These are phyloP conservation scores for Thelonectria discophora DNA, from an alignment of 2,329 filamentous ascomycete genomes.

Conservation along the genomic window DNA sequence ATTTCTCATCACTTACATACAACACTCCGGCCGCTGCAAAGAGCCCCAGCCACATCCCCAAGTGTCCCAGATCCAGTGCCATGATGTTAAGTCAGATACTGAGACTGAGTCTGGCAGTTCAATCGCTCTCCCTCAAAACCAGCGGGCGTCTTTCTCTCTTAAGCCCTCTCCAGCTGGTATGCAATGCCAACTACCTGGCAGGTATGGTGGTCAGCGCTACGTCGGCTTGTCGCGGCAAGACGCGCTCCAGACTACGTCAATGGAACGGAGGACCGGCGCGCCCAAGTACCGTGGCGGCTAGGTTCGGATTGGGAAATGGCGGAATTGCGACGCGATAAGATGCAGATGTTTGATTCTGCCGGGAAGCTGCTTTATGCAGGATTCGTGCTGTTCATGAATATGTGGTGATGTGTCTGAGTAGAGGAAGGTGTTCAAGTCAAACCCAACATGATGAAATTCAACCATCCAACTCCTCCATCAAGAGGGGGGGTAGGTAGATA, in stretches of 20 bases:
- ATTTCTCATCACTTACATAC: slow-evolving; percentile 51
- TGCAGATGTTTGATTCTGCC: no score
- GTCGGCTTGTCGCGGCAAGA: slow-evolving; percentile 44
- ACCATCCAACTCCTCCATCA: no score
- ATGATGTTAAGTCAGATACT: slow-evolving; percentile 33
- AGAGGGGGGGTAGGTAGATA: neutral
- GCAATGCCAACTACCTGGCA: no score
- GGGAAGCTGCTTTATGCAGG: no score
- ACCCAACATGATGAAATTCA: no score
- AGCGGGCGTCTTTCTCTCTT: neutral
- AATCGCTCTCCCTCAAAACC: neutral
- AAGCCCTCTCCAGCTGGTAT: neutral
- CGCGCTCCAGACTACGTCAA: slow-evolving; percentile 22
- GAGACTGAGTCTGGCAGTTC: neutral
- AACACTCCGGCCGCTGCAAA: slow-evolving; percentile 47
- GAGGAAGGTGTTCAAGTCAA: no score
- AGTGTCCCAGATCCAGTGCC: slow-evolving; percentile 45
- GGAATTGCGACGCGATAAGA: slow-evolving; percentile 35
- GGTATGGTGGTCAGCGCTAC: slow-evolving; percentile 22
- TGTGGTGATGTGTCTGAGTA: no score
- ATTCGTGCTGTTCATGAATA: no score
- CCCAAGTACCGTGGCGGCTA: slow-evolving; percentile 37
- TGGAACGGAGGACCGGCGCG: slow-evolving; percentile 33
- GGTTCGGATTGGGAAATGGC: slow-evolving; percentile 45
- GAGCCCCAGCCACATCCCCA: slow-evolving; percentile 53